A percentile compares a stretch with the other conserved stretches of the same genome.
Evolutionary conservation across 352 stramenopile species (phyloP).

Genomic region (Phytophthora colocasiae): DNA sequence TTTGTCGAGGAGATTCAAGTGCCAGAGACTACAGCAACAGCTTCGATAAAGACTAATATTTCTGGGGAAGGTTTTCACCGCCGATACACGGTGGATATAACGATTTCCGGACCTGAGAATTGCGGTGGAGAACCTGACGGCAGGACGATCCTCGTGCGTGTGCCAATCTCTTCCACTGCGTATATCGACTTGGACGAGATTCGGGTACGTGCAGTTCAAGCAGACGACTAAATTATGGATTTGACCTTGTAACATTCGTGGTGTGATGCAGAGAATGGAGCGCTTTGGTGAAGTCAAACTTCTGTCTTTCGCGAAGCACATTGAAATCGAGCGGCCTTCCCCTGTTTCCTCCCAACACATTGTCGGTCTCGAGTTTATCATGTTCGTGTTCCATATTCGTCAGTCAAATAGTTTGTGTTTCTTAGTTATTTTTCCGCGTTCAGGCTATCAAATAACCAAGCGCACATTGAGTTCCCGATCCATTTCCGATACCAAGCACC

Average conservation of each 20-base stretch:
- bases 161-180: slow-evolving; percentile 48
- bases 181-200: slow-evolving; percentile 70
- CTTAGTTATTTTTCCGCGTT: background rate
- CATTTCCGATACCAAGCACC: slow-evolving; percentile 72
- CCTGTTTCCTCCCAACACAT: slow-evolving; percentile 60
- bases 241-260: background rate
- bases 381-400: slow-evolving; percentile 34
- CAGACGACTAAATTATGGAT: background rate
- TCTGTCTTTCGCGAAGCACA: slow-evolving; percentile 60
- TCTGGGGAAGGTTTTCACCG: slow-evolving; percentile 58
- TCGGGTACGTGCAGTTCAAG: slow-evolving; percentile 38
- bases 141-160: slow-evolving; percentile 43
- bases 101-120: slow-evolving; percentile 23
- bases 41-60: slow-evolving; percentile 32
- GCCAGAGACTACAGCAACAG: slow-evolving; percentile 9
- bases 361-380: slow-evolving; percentile 51
- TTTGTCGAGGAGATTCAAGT: slow-evolving; percentile 14
- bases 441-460: slow-evolving; percentile 22
- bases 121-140: slow-evolving; percentile 5
- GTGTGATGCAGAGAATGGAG: slow-evolving; percentile 53
- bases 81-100: slow-evolving; percentile 42
- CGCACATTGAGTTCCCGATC: slow-evolving; percentile 57
- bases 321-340: slow-evolving; percentile 70
- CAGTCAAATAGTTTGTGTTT: background rate
- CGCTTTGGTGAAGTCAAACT: slow-evolving; percentile 56